These are phyloP conservation scores for Pseudomicrostroma phylloplanum DNA, from an alignment of 1,284 basidiomycete species.

Conservation along the genomic window DNA sequence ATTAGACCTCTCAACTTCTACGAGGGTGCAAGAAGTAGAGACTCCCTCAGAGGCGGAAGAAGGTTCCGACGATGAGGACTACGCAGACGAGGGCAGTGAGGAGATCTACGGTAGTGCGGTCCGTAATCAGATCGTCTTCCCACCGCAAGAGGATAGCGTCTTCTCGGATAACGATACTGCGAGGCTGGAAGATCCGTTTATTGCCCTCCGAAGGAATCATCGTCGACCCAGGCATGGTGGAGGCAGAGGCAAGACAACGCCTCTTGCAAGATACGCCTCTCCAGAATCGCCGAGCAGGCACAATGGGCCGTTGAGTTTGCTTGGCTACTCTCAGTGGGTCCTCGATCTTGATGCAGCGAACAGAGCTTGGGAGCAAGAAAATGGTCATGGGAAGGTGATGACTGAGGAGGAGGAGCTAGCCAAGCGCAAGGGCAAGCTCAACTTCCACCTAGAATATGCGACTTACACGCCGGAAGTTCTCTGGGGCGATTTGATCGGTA, in stretches of 20 bases:
- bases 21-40: conserved; percentile 18
- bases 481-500: conserved; percentile 31
- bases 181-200: neutral
- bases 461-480: conserved; percentile 37
- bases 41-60: conserved; percentile 20
- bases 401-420: conserved; percentile 8
- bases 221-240: conserved; percentile 57
- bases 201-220: neutral
- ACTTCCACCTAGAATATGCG: conserved; percentile 42
- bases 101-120: conserved; percentile 1
- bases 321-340: conserved; percentile 77
- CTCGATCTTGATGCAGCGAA: conserved; percentile 62
- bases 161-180: conserved; percentile 15
- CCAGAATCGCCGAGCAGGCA: conserved; percentile 64
- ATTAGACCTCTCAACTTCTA: no score
- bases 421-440: conserved; percentile 11
- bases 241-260: conserved; percentile 41
- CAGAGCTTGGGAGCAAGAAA: conserved; percentile 51
- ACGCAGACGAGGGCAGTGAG: conserved; percentile 22
- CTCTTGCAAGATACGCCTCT: conserved; percentile 59
- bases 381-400: conserved; percentile 4
- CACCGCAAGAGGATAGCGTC: conserved; percentile 1
- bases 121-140: conserved; percentile 6
- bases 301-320: conserved; percentile 66
- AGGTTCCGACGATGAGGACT: conserved; percentile 29